These are phyloP conservation scores for Penicillium sp. DNA, from an alignment of 2,329 filamentous ascomycete genomes.

Conservation along the genomic window DNA sequence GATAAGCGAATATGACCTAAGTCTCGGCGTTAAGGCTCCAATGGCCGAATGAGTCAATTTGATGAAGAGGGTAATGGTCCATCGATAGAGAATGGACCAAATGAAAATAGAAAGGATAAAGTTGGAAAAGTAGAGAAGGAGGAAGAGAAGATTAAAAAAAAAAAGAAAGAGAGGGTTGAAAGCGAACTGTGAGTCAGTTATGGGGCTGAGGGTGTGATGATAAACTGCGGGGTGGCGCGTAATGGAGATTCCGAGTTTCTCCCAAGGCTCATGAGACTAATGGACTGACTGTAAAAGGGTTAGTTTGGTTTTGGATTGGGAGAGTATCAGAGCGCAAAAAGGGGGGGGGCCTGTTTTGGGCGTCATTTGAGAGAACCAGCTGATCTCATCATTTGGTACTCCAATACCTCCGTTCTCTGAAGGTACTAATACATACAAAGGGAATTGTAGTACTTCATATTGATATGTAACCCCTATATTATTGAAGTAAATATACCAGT, in stretches of 20 bases:
- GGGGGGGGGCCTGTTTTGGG: not conserved
- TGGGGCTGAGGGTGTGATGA: constrained; percentile 17
- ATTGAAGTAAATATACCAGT: not conserved
- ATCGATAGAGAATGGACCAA: not conserved
- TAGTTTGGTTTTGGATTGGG: not conserved
- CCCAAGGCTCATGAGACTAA: constrained; percentile 12
- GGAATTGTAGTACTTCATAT: not conserved
- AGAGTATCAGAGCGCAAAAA: constrained; percentile 4
- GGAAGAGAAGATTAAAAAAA: not conserved
- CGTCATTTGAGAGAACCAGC: constrained; percentile 12
- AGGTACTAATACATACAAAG: not conserved
- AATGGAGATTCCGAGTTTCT: constrained; percentile 7
- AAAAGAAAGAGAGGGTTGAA: not conserved
- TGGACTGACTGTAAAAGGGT: not conserved
- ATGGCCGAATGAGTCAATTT: constrained; percentile 20
- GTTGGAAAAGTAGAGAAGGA: not conserved
- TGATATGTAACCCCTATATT: not conserved
- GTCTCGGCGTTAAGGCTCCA: constrained; percentile 18
- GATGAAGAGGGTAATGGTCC: not conserved
- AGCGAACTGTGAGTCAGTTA: constrained; percentile 11
- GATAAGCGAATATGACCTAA: constrained; percentile 14
- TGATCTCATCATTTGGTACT: constrained; percentile 13
- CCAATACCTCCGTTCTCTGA: not conserved
- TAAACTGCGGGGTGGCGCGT: constrained; percentile 18
- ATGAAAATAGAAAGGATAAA: not conserved